Percentiles rank a stretch among this genome's conserved stretches.
phyloP scores from a whole-genome alignment of 345 rosid species.

The Boechera stricta region DNA sequence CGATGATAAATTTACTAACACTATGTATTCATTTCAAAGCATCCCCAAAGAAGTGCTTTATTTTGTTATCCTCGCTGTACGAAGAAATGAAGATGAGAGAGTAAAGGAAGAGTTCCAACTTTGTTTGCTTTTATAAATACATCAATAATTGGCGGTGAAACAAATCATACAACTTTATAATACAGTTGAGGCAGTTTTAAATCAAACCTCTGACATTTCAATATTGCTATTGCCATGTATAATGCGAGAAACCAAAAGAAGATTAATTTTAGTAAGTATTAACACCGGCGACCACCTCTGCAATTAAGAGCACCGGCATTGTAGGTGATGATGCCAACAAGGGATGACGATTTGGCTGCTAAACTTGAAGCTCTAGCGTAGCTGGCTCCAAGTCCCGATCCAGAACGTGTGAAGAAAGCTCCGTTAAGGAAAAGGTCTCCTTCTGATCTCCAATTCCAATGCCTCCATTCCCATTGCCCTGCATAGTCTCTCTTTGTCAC shows the following conservation, averaged over 20 bases:
- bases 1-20: not conserved
- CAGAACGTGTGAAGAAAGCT: conserved; percentile 65
- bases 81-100: conserved; percentile 2
- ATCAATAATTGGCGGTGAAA: conserved; percentile 26
- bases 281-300: conserved; percentile 62
- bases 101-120: conserved; percentile 9
- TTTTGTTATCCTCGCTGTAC: not conserved
- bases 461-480: conserved; percentile 46
- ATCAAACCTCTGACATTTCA: conserved; percentile 41
- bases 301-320: conserved; percentile 61
- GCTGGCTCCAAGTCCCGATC: conserved; percentile 55
- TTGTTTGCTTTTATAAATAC: conserved; percentile 40
- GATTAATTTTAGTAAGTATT: conserved; percentile 27
- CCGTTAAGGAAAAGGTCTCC: conserved; percentile 67
- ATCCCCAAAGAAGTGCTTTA: not conserved
- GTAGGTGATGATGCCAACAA: conserved; percentile 57
- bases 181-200: conserved; percentile 44
- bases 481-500: conserved; percentile 64
- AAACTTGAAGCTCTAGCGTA: conserved; percentile 76
- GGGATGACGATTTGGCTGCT: conserved; percentile 63
- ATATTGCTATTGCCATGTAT: conserved; percentile 38
- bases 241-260: conserved; percentile 35
- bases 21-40: not conserved
- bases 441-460: conserved; percentile 75
- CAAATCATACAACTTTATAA: conserved; percentile 42